phyloP scores from a whole-genome alignment of 345 rosid species.

The Dipteronia sinensis region DNA sequence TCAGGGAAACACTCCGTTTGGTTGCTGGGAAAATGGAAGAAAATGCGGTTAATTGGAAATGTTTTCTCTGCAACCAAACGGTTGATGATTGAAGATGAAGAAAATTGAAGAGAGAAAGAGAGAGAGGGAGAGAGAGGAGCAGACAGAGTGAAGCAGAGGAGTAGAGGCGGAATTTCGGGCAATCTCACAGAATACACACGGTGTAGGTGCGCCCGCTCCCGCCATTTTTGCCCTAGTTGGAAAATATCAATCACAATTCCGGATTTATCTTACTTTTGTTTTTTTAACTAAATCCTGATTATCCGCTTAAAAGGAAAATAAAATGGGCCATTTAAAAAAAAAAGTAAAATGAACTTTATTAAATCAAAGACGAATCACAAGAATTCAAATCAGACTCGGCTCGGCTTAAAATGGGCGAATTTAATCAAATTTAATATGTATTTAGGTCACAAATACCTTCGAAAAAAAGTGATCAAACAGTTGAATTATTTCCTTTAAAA shows the following conservation, averaged over 20 bases:
- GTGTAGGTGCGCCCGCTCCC: slow-evolving; percentile 39
- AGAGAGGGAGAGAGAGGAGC: slow-evolving; percentile 18
- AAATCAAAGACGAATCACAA: too few species aligned
- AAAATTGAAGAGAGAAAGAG: slow-evolving; percentile 1
- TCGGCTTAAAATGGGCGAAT: too few species aligned
- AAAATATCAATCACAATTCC: neutral
- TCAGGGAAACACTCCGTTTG: slow-evolving; percentile 7
- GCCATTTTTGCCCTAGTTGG: slow-evolving; percentile 47
- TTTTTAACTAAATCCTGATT: too few species aligned
- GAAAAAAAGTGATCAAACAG: too few species aligned
- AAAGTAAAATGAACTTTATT: too few species aligned
- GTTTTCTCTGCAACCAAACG: slow-evolving; percentile 15
- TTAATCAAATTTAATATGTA: too few species aligned
- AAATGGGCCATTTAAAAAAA: too few species aligned
- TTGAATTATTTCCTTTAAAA: too few species aligned
- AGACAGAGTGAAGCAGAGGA: slow-evolving; percentile 65
- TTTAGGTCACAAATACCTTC: too few species aligned
- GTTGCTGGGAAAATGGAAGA: slow-evolving; percentile 15
- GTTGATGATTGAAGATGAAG: too few species aligned
- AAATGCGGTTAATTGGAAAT: neutral
- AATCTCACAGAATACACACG: slow-evolving; percentile 79
- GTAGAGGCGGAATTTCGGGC: slow-evolving; percentile 50
- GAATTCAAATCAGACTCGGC: too few species aligned
- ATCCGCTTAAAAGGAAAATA: too few species aligned
- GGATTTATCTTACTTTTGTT: neutral